Evolutionary conservation across 2,329 filamentous ascomycete genomes (phyloP).

Genomic region (Aspergillus novoparasiticus): DNA sequence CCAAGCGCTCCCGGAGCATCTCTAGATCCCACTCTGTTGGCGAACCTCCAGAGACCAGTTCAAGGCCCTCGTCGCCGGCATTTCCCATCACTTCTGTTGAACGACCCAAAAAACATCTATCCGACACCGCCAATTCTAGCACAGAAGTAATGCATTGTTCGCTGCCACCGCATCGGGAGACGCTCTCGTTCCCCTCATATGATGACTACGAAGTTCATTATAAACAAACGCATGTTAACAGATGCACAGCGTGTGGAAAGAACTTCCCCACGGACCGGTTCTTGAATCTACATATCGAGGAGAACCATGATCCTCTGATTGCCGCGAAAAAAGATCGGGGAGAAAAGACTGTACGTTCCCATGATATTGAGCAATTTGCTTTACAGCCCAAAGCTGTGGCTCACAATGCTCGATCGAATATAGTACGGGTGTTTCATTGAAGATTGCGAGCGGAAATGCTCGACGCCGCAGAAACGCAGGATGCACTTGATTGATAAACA

Average conservation of each 20-base stretch:
- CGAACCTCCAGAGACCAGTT: constrained; percentile 21
- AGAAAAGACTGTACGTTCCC: constrained; percentile 73
- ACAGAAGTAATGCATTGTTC: constrained; percentile 71
- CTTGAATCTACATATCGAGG: constrained; percentile 81
- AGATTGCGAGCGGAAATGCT: constrained; percentile 81
- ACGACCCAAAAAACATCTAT: constrained; percentile 60
- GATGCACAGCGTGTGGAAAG: constrained; percentile 79
- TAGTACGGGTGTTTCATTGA: constrained; percentile 90
- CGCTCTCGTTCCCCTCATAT: constrained; percentile 71
- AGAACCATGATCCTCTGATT: constrained; percentile 83
- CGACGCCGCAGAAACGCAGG: constrained; percentile 78
- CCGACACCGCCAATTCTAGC: constrained; percentile 50
- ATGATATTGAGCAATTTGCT: neutral
- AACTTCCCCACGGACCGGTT: constrained; percentile 88
- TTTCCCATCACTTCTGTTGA: constrained; percentile 21
- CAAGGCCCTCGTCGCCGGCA: constrained; percentile 33
- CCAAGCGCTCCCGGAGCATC: constrained; percentile 18
- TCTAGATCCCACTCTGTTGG: constrained; percentile 48
- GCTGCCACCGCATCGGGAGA: constrained; percentile 75
- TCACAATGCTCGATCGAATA: constrained; percentile 35
- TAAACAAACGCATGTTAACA: constrained; percentile 74
- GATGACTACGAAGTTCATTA: constrained; percentile 89
- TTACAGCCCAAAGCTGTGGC: neutral
- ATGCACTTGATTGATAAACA: constrained; percentile 95
- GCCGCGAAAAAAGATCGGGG: constrained; percentile 73